Base-by-base conservation (phyloP, 495 filamentous ascomycete genomes). In the Penicillium daleae region DNA sequence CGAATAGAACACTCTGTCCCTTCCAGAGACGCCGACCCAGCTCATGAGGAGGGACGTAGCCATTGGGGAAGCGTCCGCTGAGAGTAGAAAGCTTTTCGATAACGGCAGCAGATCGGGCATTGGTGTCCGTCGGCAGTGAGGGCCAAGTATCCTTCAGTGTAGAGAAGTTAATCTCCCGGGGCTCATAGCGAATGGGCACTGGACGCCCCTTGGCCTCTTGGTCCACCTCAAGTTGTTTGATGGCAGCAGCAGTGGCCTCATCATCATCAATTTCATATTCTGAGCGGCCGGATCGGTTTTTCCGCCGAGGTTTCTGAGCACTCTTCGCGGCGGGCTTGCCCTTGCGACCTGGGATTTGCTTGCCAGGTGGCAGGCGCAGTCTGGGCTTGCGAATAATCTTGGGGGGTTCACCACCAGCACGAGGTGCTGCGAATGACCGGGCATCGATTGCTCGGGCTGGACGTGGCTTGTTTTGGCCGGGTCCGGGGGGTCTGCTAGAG, bases 91-190 rank as follows among this genome's bases (percentile, higher is more conserved):
- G 66, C 64, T 79, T 79, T 33, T 78, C 77, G 13, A 74, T 44
- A 31, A 81, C 65, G 10, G 75, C 71, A 40, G 71, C 74, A 3
- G 69, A 70, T 17, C 63, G 66, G 1, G 67, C 70, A n/a, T 70
- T 68, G 4, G 50, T 35, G 39, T 71, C 69, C 0, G 71, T 74
- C 6, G 80, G 78, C 9, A 82, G 60, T 42, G 76, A 73, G 42
- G 80, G 80, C 80, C 78, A 81, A 0, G 77, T 82, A 44, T 77
- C 69, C 50, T 67, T 71, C 53, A 82, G 51, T 33, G 66, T 66
- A 22, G 68, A 63, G 42, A 72, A 64, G 57, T 68, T 63, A 50
- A 74, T 70, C 0, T 68, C 54, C 29, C 63, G 61, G 8, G 79
- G 79, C 22, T 68, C 65, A 42, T 82, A 82, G 31, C 73, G 76